Percentiles rank a stretch among this genome's conserved stretches.
These are phyloP conservation scores for Vitis amurensis DNA, from an alignment of 164 flowering plant genomes.

Conservation along the genomic window DNA sequence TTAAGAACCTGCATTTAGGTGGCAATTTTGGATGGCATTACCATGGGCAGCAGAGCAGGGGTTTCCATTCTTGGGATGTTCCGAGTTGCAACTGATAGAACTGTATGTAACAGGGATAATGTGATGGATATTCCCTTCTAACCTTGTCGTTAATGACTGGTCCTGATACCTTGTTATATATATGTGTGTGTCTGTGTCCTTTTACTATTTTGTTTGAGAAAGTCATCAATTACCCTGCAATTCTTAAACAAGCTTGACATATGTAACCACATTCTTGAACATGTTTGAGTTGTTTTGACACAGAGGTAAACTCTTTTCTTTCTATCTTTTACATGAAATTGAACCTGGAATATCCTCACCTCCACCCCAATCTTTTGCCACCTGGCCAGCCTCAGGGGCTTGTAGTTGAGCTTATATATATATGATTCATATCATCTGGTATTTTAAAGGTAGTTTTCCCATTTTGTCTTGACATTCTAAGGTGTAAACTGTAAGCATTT, in stretches of 20 bases:
- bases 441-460: too few relatives aligned
- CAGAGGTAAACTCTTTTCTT: too few relatives aligned
- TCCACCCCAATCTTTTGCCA: too few relatives aligned
- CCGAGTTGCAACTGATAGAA: slow-evolving; percentile 60
- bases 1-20: slow-evolving; percentile 35
- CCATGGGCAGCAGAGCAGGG: slow-evolving; percentile 78
- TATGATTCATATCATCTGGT: too few relatives aligned
- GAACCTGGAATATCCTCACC: too few relatives aligned
- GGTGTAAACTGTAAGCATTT: too few relatives aligned
- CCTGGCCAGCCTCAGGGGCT: too few relatives aligned
- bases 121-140: neutral
- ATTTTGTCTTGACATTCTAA: too few relatives aligned
- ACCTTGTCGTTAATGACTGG: neutral
- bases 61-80: slow-evolving; percentile 69
- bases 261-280: neutral
- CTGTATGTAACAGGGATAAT: slow-evolving; percentile 39
- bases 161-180: neutral
- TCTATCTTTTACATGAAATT: too few relatives aligned
- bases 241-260: neutral
- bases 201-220: neutral
- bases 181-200: neutral
- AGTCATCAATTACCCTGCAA: neutral
- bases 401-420: too few relatives aligned
- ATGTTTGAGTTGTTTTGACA: too few relatives aligned
- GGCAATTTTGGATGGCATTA: slow-evolving; percentile 67